These are phyloP conservation scores for Actinomucor elegans DNA, from an alignment of 371 early-diverging fungal species.

Conservation along the genomic window DNA sequence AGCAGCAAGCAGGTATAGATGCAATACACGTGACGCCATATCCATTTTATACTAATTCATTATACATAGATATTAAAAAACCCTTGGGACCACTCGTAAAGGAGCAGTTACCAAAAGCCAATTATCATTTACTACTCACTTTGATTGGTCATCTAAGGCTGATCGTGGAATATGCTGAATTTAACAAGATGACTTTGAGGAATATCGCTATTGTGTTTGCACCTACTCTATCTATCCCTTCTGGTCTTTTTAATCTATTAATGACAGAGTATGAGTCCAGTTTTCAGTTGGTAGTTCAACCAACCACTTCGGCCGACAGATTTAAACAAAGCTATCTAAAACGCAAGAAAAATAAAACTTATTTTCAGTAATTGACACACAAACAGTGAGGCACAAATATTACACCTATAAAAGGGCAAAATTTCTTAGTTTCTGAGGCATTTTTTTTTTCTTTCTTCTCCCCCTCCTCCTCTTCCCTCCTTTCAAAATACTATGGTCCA, in stretches of 20 bases:
- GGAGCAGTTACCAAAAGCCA: conserved; percentile 59
- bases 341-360: no score
- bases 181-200: conserved; percentile 69
- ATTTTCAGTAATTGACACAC: neutral
- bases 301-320: conserved; percentile 8
- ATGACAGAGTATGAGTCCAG: conserved; percentile 62
- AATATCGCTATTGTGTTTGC: conserved; percentile 76
- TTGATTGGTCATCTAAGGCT: conserved; percentile 61
- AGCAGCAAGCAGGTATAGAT: no score
- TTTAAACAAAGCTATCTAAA: conserved; percentile 8
- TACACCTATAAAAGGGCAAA: no score
- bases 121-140: conserved; percentile 58
- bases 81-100: no score
- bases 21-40: no score
- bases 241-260: conserved; percentile 60
- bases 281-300: conserved; percentile 26
- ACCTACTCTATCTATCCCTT: conserved; percentile 67
- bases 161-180: conserved; percentile 54
- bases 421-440: no score
- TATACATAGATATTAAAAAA: no score
- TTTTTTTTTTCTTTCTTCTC: no score
- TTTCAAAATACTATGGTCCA: conserved; percentile 1
- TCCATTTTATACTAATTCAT: no score
- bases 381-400: no score
- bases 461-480: neutral